Base-by-base conservation (phyloP, 306 rosid species). In the Gillenia trifoliata region DNA sequence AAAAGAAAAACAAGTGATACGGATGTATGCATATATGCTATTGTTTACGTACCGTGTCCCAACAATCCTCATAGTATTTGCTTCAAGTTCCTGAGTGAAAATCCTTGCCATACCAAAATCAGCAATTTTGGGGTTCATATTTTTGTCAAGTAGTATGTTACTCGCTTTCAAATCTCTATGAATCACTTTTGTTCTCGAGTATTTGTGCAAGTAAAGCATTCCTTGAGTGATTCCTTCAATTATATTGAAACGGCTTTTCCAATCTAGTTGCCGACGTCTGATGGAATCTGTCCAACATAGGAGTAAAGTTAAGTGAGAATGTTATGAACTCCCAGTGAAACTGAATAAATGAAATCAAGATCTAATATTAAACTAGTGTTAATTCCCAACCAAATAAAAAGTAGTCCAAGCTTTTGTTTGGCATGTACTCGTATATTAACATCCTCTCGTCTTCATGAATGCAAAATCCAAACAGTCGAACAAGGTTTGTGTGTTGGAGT, bases 161-260 rank as follows among this genome's bases (percentile, higher is more conserved):
- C 64, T n/a, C 11, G 49, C 64, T 33, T 52, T 70, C 8, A 70
- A 13, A 70, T 70, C 74, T 54, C 64, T 70, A 30, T 70, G 74
- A 70, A 70, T 54, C 3, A 70, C 43, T 30, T 47, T 70, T 13
- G 19, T 7, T 31, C 74, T 70, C 0, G 74, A 70, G 47, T 52
- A 50, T 54, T 54, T 70, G 61, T 70, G 74, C 33, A 70, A 33
- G 50, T 70, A 54, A 17, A 70, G 74, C 41, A 70, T 9, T 5
- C 74, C 74, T 31, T 54, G 64, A 33, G 74, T 47, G 17, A 70
- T 31, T 38, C 74, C 74, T 54, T 54, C 74, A 33, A 70, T 54
- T 36, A 70, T 70, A 11, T 4, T 12, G 7, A 11, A 30, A 6
- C 74, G 74, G 29, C 9, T 36, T 30, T 54, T 31, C 74, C 64